phyloP scores from a whole-genome alignment of 2,329 filamentous ascomycete species.

The Leptoxyphium fumago region DNA sequence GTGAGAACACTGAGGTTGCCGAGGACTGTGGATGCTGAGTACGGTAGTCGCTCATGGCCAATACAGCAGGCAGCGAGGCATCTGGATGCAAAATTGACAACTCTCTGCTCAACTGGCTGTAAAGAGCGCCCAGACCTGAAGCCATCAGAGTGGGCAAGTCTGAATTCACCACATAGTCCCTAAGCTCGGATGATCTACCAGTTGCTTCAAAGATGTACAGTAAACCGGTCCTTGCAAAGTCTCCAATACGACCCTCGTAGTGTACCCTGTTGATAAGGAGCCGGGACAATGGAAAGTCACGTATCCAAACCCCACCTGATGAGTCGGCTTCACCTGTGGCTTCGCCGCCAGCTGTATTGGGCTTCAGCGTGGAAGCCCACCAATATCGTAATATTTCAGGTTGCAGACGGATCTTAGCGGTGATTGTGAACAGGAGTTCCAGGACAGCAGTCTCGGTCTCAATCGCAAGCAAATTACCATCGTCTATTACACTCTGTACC shows the following conservation, averaged over 20 bases:
- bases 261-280: constrained; percentile 93
- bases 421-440: constrained; percentile 87
- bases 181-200: constrained; percentile 63
- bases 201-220: constrained; percentile 93
- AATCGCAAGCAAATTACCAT: constrained; percentile 55
- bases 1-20: constrained; percentile 58
- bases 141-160: constrained; percentile 96
- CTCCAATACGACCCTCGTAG: constrained; percentile 82
- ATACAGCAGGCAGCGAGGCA: constrained; percentile 63
- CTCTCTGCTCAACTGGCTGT: constrained; percentile 59
- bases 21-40: constrained; percentile 55
- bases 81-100: constrained; percentile 65
- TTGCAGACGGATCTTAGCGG: constrained; percentile 85
- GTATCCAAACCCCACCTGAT: constrained; percentile 68
- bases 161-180: constrained; percentile 95
- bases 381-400: constrained; percentile 77
- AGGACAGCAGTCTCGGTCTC: constrained; percentile 82
- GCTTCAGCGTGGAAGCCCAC: constrained; percentile 49
- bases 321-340: constrained; percentile 50
- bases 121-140: constrained; percentile 70
- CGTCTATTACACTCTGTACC: constrained; percentile 61
- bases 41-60: constrained; percentile 79
- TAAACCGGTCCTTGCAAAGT: constrained; percentile 87
- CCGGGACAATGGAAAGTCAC: constrained; percentile 93
- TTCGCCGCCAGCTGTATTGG: constrained; percentile 21